A percentile compares a stretch with the other conserved stretches of the same genome.
Evolutionary conservation across 345 rosid genomes (phyloP).

Genomic region (Eucalyptus paniculata): DNA sequence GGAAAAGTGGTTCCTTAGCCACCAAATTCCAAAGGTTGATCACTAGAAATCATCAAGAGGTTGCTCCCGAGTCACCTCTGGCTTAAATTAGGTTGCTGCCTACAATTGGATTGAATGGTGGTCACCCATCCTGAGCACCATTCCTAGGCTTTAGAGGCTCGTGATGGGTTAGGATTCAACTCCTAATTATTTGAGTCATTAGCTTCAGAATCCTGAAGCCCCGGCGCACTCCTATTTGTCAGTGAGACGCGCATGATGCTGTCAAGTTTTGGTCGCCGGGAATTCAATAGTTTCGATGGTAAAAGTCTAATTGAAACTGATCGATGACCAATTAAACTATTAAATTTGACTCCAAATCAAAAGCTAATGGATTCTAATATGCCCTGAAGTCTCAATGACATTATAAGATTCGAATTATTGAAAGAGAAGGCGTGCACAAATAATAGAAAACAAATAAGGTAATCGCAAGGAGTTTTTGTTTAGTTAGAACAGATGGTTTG

Average conservation of each 20-base stretch:
- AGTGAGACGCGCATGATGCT: too few relatives aligned
- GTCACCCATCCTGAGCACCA: not conserved
- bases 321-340: not conserved
- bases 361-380: not conserved
- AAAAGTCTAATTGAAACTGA: not conserved
- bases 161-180: not conserved
- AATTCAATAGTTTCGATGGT: too few relatives aligned
- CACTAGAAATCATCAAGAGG: too few relatives aligned
- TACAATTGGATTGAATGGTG: not conserved
- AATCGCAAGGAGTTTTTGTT: too few relatives aligned
- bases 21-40: not conserved
- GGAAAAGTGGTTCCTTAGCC: not conserved
- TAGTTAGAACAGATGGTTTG: too few relatives aligned
- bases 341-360: not conserved
- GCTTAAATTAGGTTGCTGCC: not conserved
- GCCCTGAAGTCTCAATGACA: not conserved
- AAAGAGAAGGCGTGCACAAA: not conserved
- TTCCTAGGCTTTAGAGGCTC: not conserved
- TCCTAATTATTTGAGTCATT: not conserved
- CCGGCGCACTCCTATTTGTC: not conserved
- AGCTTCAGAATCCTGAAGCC: not conserved
- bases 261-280: not conserved
- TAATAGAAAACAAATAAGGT: not conserved
- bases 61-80: not conserved
- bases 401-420: not conserved